A percentile compares a stretch with the other conserved stretches of the same genome.
These are phyloP conservation scores for Soucietia sequanensis DNA, from an alignment of 805 yeast species.

Conservation along the genomic window DNA sequence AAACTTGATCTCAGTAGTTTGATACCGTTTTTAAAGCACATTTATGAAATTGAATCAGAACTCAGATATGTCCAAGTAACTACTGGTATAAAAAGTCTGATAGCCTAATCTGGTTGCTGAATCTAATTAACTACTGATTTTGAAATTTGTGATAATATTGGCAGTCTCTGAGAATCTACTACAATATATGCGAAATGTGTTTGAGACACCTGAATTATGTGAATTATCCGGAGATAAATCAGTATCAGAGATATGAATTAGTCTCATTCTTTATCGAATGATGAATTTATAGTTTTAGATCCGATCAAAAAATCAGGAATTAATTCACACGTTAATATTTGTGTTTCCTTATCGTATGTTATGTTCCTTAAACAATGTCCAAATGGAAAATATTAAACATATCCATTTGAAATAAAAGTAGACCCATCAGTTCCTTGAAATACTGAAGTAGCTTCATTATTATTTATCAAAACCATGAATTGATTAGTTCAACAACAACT, in stretches of 20 bases:
- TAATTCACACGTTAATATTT: constrained; percentile 72
- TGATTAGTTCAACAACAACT: too few species aligned
- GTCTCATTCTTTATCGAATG: constrained; percentile 41
- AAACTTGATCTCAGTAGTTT: constrained; percentile 65
- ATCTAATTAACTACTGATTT: constrained; percentile 49
- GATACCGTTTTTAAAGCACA: constrained; percentile 55
- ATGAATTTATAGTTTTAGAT: constrained; percentile 40
- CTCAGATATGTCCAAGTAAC: constrained; percentile 55
- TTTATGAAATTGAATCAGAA: constrained; percentile 41
- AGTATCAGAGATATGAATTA: constrained; percentile 40
- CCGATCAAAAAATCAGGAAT: constrained; percentile 61
- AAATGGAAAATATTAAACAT: constrained; percentile 45
- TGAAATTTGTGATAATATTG: constrained; percentile 44
- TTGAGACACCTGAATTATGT: constrained; percentile 72
- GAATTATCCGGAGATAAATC: constrained; percentile 79
- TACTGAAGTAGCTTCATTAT: constrained; percentile 66
- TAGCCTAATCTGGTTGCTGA: constrained; percentile 60
- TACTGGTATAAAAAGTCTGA: constrained; percentile 50
- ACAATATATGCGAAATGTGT: constrained; percentile 61
- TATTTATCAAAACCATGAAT: constrained; percentile 55
- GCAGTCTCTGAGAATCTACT: constrained; percentile 62
- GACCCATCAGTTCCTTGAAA: constrained; percentile 67
- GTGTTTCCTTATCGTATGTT: constrained; percentile 69
- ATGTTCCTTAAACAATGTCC: constrained; percentile 48
- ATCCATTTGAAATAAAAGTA: constrained; percentile 46